Evolutionary conservation across 176 grass and related monocot genomes (phyloP), one percentile per base, ranked within the genome.

Genomic region (Coix lacrymajobi): DNA sequence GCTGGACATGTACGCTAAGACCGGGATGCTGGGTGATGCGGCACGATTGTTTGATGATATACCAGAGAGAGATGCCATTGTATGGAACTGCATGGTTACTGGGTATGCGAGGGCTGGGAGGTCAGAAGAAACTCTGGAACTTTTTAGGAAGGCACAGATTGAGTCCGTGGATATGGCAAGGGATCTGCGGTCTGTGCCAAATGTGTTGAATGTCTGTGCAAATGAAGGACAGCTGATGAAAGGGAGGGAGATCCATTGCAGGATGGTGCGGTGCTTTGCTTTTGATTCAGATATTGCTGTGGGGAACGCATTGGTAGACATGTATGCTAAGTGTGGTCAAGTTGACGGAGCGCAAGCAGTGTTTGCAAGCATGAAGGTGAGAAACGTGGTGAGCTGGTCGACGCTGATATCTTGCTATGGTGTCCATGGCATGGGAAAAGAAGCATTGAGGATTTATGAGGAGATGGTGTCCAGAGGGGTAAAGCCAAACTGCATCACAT

Each of bases 231-330:
- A 93, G 63, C 86, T 90, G 79, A 88, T 58, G 69, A 90, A 75
- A 67, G 88, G 88, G 64, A 88, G 81, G 40, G 88, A 88, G 76
- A 45, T 93, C 54, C 91, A 93, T 80, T 88, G 91, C 43, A 85
- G 79, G 77, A 69, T 79, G 63, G 36, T 88, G 34, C 74, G 88
- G 33, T 86, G 79, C 48, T 54, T 81, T 31, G 73, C 78, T 5
- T 83, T 76, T 4, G 16, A 91, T 62, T 84, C 28, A 0, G 88
- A 94, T 83, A 7, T 69, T 3, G 70, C 83, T 0, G 61, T 88
- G 3, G 88, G 88, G 11, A 94, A 90, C 5, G 81, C 86, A 0
- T 73, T 94, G 86, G 76, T 94, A 2, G 69, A 94, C 56, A 88
- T 91, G 85, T 94, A 94, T 73, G 74, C 85, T 38, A 91, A 94